phyloP scores from a whole-genome alignment of 148 eudicot genomes.

The Camellia sinensis region DNA sequence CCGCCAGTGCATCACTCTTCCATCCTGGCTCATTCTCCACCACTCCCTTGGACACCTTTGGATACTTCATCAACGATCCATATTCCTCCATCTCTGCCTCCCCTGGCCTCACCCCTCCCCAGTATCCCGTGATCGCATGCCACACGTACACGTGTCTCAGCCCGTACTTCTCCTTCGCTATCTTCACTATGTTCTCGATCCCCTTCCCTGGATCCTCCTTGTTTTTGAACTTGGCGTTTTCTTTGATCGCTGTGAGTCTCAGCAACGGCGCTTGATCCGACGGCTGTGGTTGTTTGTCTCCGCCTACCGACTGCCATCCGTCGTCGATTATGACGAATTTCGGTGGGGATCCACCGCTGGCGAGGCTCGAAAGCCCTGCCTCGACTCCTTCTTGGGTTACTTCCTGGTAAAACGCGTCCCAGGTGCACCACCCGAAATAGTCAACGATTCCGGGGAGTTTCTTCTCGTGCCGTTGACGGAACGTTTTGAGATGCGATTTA shows the following conservation, averaged over 20 bases:
- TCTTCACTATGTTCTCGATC: constrained; percentile 52
- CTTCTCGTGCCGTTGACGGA: constrained; percentile 68
- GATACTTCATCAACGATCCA: constrained; percentile 52
- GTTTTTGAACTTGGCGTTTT: constrained; percentile 60
- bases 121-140: constrained; percentile 85
- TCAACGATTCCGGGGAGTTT: constrained; percentile 64
- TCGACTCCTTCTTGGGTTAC: constrained; percentile 90
- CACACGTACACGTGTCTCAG: constrained; percentile 81
- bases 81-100: constrained; percentile 66
- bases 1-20: constrained; percentile 56
- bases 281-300: constrained; percentile 16
- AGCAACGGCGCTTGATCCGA: constrained; percentile 30
- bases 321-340: constrained; percentile 87
- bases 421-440: constrained; percentile 91
- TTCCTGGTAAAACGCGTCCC: constrained; percentile 94
- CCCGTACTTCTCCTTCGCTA: constrained; percentile 64
- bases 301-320: constrained; percentile 75
- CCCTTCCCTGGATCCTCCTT: constrained; percentile 59
- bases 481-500: constrained; percentile 62
- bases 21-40: constrained; percentile 69
- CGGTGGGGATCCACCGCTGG: constrained; percentile 59
- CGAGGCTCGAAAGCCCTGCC: constrained; percentile 63
- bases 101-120: constrained; percentile 91
- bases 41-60: constrained; percentile 55
- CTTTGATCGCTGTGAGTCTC: constrained; percentile 69